Conservation (phyloP, 2,329 filamentous ascomycete species). For the Lachnellula arida region DNA sequence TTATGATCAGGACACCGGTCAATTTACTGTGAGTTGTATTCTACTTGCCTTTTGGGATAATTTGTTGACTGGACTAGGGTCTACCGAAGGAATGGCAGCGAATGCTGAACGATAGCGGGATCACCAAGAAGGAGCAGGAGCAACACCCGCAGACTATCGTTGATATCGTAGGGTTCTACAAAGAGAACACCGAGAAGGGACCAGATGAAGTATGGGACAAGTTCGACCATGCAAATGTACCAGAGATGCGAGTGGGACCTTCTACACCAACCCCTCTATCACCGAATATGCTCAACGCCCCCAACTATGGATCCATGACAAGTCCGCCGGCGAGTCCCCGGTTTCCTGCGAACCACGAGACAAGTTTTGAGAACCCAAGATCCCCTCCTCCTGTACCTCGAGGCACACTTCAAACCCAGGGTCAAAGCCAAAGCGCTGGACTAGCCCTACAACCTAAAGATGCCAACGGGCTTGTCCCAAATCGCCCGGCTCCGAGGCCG, state of each 20-base stretch:
- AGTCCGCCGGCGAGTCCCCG: slow-evolving; percentile 80
- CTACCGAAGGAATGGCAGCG: slow-evolving; percentile 98
- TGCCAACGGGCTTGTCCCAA: slow-evolving; percentile 63
- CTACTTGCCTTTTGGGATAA: slow-evolving; percentile 13
- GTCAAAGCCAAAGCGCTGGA: slow-evolving; percentile 26
- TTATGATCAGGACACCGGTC: slow-evolving; percentile 91
- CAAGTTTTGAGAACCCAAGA: slow-evolving; percentile 95
- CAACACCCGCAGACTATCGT: slow-evolving; percentile 94
- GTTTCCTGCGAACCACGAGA: slow-evolving; percentile 84
- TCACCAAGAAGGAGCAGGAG: slow-evolving; percentile 91
- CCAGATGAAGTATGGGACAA: slow-evolving; percentile 88
- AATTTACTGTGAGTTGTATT: slow-evolving; percentile 70
- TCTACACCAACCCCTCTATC: slow-evolving; percentile 21
- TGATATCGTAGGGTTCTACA: slow-evolving; percentile 95
- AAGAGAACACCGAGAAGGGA: slow-evolving; percentile 77
- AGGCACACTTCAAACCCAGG: slow-evolving; percentile 22
- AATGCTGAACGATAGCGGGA: slow-evolving; percentile 90
- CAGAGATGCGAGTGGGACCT: slow-evolving; percentile 43
- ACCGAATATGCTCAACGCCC: slow-evolving; percentile 44
- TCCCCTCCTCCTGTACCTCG: slow-evolving; percentile 83
- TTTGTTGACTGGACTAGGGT: slow-evolving; percentile 52
- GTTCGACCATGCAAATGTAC: slow-evolving; percentile 77
- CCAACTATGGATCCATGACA: slow-evolving; percentile 56
- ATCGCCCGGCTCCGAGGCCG: slow-evolving; percentile 82
- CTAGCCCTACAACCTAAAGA: slow-evolving; percentile 45